Base-by-base conservation (phyloP, 768 basidiomycete species). In the Pholiota microspora region DNA sequence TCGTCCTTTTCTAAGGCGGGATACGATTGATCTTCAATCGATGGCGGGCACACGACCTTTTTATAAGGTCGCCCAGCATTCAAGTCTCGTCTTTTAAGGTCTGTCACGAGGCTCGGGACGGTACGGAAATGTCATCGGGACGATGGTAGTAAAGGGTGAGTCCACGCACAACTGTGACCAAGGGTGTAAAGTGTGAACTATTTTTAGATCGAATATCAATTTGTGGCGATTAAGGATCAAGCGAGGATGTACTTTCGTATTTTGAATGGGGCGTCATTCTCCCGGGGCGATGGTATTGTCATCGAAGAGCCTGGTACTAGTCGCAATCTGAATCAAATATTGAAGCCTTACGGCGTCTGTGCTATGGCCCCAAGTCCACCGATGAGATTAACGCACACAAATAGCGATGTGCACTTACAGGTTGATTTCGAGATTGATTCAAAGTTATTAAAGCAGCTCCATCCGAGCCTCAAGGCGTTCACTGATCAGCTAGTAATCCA, bases 21-120 rank as follows among this genome's bases (percentile, higher is more conserved):
- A 12, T 44, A 21, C 12, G 40, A 21, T 31, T 16, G 28, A 44
- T 27, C n/a, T 8, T 21, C 38, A 36, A 45, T 38, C 24, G 51
- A 40, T 59, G 47, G 49, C 47, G 48, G 25, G 69, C 69, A 69
- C 69, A 67, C 68, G 65, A 71, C 64, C 49, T 45, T 38, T 50
- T 56, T 60, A 58, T 59, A 56, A 48, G 54, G 45, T n/a, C n/a
- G 10, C 25, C 44, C n/a, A 44, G 15, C 21, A 32, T 54, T 38
- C 53, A 59, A 56, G 53, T 52, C 55, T 59, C 53, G 45, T 49
- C 58, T 57, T 49, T 45, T 51, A 59, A 55, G 60, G 57, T 62
- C 51, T 56, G 61, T 63, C 63, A 67, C 65, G 63, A 63, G 62
- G 58, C 34, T 69, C 65, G 69, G 70, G 64, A 67, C 65, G 57